Conservation (phyloP, 2,329 filamentous ascomycete species). For the Fusarium nelsonii region DNA sequence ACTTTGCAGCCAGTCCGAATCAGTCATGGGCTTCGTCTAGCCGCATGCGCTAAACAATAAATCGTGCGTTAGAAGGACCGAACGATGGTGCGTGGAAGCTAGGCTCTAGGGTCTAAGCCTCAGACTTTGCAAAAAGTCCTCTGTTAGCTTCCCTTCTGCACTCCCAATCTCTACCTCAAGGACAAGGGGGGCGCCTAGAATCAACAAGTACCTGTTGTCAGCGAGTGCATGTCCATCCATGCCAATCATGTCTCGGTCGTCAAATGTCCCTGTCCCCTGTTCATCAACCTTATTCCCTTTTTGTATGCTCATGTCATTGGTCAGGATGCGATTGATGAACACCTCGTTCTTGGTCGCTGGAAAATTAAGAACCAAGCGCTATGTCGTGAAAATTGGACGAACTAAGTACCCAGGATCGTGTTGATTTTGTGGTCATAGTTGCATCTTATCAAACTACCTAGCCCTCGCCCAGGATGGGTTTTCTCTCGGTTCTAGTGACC, state of each 20-base stretch:
- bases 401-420: constrained; percentile 10
- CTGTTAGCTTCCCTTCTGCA: constrained; percentile 13
- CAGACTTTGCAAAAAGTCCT: constrained; percentile 48
- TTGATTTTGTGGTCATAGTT: constrained; percentile 14
- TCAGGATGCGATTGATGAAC: constrained; percentile 15
- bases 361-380: constrained; percentile 36
- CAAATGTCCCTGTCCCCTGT: constrained; percentile 26
- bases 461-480: constrained; percentile 2
- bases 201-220: constrained; percentile 27
- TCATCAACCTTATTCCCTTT: constrained; percentile 38
- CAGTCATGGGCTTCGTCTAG: constrained; percentile 36
- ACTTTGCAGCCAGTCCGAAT: constrained; percentile 39
- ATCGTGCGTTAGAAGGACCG: constrained; percentile 51
- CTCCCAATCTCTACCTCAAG: constrained; percentile 29
- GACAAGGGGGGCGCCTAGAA: constrained; percentile 31
- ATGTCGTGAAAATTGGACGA: constrained; percentile 11
- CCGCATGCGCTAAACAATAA: constrained; percentile 43
- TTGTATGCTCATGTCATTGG: constrained; percentile 23
- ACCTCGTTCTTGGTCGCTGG: constrained; percentile 29
- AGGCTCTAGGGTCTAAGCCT: constrained; percentile 47
- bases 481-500: constrained; percentile 10
- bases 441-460: constrained; percentile 11
- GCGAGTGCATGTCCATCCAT: constrained; percentile 40
- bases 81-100: constrained; percentile 48
- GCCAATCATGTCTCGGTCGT: constrained; percentile 33